Conservation (phyloP, 73 alveolate genomes). For the Symbiodinium natans region DNA sequence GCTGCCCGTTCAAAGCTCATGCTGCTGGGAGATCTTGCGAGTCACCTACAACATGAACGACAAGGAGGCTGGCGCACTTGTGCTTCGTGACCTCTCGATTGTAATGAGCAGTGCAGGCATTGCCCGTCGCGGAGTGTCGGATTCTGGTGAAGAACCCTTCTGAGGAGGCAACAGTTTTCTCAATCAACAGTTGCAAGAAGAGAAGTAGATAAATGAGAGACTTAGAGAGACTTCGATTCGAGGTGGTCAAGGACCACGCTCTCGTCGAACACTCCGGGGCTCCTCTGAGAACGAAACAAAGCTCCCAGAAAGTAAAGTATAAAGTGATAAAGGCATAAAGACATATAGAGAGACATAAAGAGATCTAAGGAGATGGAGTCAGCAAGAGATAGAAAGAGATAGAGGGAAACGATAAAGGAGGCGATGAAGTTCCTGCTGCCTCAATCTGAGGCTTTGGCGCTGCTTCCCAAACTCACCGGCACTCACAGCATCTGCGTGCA, state of each 20-base stretch:
- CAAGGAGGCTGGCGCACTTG: conserved; percentile 46
- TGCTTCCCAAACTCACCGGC: conserved; percentile 39
- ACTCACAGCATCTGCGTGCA: conserved; percentile 72
- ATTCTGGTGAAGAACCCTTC: conserved; percentile 58
- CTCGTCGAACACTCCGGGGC: too few relatives aligned
- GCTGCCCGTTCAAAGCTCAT: not conserved
- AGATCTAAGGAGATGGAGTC: too few relatives aligned
- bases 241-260: conserved; percentile 87
- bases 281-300: too few relatives aligned
- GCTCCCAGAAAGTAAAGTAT: too few relatives aligned
- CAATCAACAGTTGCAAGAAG: too few relatives aligned
- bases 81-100: not conserved
- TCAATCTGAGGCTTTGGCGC: conserved; percentile 73
- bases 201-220: not conserved
- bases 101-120: conserved; percentile 5
- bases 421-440: too few relatives aligned
- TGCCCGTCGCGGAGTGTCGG: conserved; percentile 47
- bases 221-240: not conserved
- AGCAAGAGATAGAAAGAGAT: too few relatives aligned
- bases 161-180: conserved; percentile 18
- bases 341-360: too few relatives aligned
- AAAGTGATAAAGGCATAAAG: too few relatives aligned
- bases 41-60: conserved; percentile 76
- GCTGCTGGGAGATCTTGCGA: conserved; percentile 46
- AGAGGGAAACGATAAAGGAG: too few relatives aligned